phyloP scores from a whole-genome alignment of 2,329 filamentous ascomycete species.

The Grosmannia penicillata region DNA sequence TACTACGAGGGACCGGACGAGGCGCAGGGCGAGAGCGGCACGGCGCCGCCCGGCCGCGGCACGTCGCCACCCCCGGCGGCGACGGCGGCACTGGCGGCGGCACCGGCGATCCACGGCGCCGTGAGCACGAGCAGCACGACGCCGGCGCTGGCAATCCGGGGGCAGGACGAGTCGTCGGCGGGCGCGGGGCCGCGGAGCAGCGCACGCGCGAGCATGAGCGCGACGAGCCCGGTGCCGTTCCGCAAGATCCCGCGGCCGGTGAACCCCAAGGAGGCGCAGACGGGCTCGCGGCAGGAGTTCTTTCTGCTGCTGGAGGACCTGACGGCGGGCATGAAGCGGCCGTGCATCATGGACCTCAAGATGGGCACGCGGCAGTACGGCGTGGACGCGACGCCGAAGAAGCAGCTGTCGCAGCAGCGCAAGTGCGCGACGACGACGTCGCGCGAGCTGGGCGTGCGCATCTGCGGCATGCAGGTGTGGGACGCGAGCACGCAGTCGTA shows the following conservation, averaged over 20 bases:
- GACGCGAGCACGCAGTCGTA: conserved; percentile 72
- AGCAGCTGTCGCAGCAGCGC: conserved; percentile 79
- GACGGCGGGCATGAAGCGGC: conserved; percentile 89
- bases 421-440: conserved; percentile 93
- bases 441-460: conserved; percentile 74
- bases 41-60: conserved; percentile 11
- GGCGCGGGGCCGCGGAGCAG: too few species aligned
- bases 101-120: neutral
- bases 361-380: conserved; percentile 98
- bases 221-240: conserved; percentile 22
- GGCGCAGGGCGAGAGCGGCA: conserved; percentile 60
- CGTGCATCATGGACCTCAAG: conserved; percentile 93
- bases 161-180: too few species aligned
- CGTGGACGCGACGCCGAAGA: conserved; percentile 80
- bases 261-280: conserved; percentile 63
- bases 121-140: conserved; percentile 8
- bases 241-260: conserved; percentile 42
- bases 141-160: conserved; percentile 8
- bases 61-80: neutral
- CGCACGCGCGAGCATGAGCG: conserved; percentile 1
- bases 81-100: neutral
- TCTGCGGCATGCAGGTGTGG: conserved; percentile 96
- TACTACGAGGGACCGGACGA: conserved; percentile 86
- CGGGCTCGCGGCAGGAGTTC: conserved; percentile 63
- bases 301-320: conserved; percentile 90